Evolutionary conservation across 495 filamentous ascomycete species (phyloP).

Genomic region (Penicillium angulare): DNA sequence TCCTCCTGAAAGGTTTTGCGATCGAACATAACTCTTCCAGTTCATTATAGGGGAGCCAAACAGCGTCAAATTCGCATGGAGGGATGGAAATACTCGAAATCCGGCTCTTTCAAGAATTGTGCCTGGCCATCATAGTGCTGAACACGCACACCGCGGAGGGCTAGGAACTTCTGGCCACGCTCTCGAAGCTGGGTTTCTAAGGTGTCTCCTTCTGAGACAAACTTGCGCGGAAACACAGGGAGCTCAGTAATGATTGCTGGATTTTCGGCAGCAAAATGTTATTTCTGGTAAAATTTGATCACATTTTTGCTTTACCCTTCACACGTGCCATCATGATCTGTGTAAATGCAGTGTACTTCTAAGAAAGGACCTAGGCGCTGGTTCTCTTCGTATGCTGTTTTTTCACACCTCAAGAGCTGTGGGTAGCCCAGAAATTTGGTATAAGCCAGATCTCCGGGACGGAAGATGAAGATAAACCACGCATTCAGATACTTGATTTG

Average conservation of each 20-base stretch:
- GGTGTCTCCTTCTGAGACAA: background rate
- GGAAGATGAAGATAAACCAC: conserved; percentile 7
- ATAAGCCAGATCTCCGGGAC: conserved; percentile 2
- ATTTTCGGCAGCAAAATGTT: conserved; percentile 2
- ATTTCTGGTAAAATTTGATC: conserved; percentile 1
- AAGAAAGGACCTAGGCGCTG: background rate
- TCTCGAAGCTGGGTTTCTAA: background rate
- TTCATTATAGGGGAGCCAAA: conserved; percentile 6
- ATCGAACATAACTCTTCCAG: conserved; percentile 3
- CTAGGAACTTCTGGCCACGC: background rate
- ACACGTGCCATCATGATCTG: background rate
- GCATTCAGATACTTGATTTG: conserved; percentile 3
- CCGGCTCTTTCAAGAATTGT: conserved; percentile 5
- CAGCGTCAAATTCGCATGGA: background rate
- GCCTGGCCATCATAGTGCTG: conserved; percentile 1
- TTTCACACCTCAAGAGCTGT: conserved; percentile 2
- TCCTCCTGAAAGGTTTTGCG: conserved; percentile 2
- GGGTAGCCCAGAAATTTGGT: conserved; percentile 1
- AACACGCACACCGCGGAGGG: background rate
- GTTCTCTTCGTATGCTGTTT: conserved; percentile 3
- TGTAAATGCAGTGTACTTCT: conserved; percentile 1
- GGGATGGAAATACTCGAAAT: background rate
- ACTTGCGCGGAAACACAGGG: background rate
- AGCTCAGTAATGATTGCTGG: conserved; percentile 7
- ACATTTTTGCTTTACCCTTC: background rate